Conservation (phyloP, 805 yeast genomes). For the Teunomyces tritomae region DNA sequence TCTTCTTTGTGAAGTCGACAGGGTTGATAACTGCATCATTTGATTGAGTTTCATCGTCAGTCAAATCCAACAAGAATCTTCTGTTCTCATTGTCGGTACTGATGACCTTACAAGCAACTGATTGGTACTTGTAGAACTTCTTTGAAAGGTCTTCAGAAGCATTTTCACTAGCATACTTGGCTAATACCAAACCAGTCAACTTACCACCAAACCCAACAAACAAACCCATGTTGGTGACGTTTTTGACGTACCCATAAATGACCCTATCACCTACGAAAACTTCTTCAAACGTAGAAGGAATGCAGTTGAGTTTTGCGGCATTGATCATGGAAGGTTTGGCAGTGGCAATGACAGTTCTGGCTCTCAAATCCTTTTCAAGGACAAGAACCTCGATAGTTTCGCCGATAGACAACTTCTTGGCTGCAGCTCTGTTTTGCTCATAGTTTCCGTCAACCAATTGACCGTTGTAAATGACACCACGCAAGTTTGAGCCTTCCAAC, state of each 20-base stretch:
- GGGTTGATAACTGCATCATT: conserved; percentile 49
- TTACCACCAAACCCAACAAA: conserved; percentile 80
- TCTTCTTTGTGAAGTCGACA: conserved; percentile 51
- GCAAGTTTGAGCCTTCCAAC: conserved; percentile 43
- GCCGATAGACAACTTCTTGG: conserved; percentile 66
- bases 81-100: conserved; percentile 65
- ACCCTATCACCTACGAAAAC: conserved; percentile 41
- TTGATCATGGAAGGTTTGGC: conserved; percentile 64
- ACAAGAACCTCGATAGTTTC: conserved; percentile 58
- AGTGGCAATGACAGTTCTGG: conserved; percentile 60
- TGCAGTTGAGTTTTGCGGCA: conserved; percentile 50
- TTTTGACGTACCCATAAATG: conserved; percentile 73
- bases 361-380: conserved; percentile 61
- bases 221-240: conserved; percentile 75
- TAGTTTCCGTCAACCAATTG: conserved; percentile 75
- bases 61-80: conserved; percentile 68
- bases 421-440: conserved; percentile 65
- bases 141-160: conserved; percentile 50
- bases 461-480: conserved; percentile 72
- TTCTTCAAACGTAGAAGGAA: conserved; percentile 65
- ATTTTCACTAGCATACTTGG: conserved; percentile 62
- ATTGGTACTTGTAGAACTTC: conserved; percentile 62
- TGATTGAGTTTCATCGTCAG: conserved; percentile 28
- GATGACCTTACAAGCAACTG: conserved; percentile 65
- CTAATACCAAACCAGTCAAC: conserved; percentile 79